Base-by-base conservation (phyloP, 495 filamentous ascomycete genomes). In the Glarea lozoyensis region DNA sequence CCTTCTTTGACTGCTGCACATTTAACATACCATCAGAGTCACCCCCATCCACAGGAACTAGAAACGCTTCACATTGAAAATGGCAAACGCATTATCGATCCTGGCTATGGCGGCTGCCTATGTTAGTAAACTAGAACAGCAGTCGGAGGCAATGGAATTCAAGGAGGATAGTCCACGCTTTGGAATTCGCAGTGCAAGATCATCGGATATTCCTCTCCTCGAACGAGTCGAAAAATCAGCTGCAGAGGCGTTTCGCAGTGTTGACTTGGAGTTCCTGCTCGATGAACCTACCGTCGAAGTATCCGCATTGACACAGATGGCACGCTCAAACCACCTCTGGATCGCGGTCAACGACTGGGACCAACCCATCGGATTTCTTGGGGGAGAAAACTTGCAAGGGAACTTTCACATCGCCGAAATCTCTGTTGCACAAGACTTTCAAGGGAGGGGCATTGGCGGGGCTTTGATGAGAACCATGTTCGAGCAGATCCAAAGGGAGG, bases 201-300 rank as follows among this genome's bases (percentile, higher is more conserved):
- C 25, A 25, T 27, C 42, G 21, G 54, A 56, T 42, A 48, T 56
- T 11, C 46, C 54, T 43, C 16, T 45, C 3, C 43, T 56, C 10
- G 54, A 39, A 27, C 33, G 37, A 1, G 54, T 56, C 29, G 54
- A 56, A 38, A 37, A 46, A 22, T 56, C 54, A 27, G 54, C 54
- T 16, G 50, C 46, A 13, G 44, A 56, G 23, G 23, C 48, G 22
- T 56, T 53, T 34, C 42, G 46, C 35, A 45, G 40, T 11, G 50
- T 50, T 9, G 30, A 38, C 17, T 39, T 55, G 13, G 48, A 39
- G 22, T 46, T 43, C 22, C 53, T 56, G 3, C 10, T 32, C 10
- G 37, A 52, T 29, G 40, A 40, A 18, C 21, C 38, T 11, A 56
- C 49, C 10, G 25, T 56, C 5, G 42, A 46, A 30, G 45, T 42